A percentile compares a stretch with the other conserved stretches of the same genome.
Conservation (phyloP, 371 early-diverging fungal species). For the Mucor mucedo region DNA sequence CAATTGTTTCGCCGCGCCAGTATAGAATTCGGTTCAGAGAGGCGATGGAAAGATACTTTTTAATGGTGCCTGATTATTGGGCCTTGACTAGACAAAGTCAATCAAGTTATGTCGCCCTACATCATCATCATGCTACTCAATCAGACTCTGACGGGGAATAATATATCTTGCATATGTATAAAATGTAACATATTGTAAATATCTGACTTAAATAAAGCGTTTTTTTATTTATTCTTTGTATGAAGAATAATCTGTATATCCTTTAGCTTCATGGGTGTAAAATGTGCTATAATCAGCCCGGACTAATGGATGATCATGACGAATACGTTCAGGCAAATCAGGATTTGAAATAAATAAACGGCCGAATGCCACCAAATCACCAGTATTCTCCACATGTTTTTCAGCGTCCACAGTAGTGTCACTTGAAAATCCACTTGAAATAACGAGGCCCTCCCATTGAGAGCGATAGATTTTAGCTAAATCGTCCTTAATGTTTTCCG, state of each 20-base stretch:
- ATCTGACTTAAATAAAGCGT: background rate
- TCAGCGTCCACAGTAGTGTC: slow-evolving; percentile 9
- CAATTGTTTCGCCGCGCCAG: slow-evolving; percentile 93
- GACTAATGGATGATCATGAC: slow-evolving; percentile 13
- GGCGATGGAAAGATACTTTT: slow-evolving; percentile 91
- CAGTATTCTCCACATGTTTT: slow-evolving; percentile 16
- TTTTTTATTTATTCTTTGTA: background rate
- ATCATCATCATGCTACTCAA: slow-evolving; percentile 7
- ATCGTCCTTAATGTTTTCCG: slow-evolving; percentile 3
- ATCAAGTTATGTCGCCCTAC: slow-evolving; percentile 20
- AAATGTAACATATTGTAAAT: background rate
- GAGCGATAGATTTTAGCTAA: slow-evolving; percentile 33
- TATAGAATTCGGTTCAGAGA: slow-evolving; percentile 92
- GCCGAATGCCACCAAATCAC: slow-evolving; percentile 27
- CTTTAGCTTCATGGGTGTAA: slow-evolving; percentile 24
- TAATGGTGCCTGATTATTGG: slow-evolving; percentile 79
- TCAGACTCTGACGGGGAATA: slow-evolving; percentile 14
- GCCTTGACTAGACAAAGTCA: slow-evolving; percentile 31
- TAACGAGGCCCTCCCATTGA: slow-evolving; percentile 38
- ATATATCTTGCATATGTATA: slow-evolving; percentile 1
- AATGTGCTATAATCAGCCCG: slow-evolving; percentile 24
- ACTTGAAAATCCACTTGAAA: slow-evolving; percentile 38
- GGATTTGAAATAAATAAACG: slow-evolving; percentile 31
- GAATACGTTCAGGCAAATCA: slow-evolving; percentile 26
- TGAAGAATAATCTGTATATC: slow-evolving; percentile 26